A percentile compares a stretch with the other conserved stretches of the same genome.
These are phyloP conservation scores for Aspergillus carbonarius DNA, from an alignment of 2,329 filamentous ascomycete species.

Conservation along the genomic window DNA sequence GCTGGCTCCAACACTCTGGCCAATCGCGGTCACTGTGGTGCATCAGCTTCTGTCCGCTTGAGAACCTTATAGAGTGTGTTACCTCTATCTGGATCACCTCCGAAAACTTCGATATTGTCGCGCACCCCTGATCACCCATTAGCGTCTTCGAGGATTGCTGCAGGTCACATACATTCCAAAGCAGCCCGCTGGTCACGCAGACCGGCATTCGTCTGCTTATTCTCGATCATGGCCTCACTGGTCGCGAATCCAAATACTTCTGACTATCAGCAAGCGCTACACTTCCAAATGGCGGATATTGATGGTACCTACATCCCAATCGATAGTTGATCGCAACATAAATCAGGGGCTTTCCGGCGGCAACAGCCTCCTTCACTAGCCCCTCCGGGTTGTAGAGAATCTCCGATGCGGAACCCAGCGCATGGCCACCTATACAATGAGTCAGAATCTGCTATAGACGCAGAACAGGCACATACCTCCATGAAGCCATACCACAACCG, in stretches of 20 bases:
- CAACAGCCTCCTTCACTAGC: constrained; percentile 7
- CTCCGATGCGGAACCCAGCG: constrained; percentile 15
- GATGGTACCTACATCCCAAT: constrained; percentile 8
- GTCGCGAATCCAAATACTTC: constrained; percentile 20
- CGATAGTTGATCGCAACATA: constrained; percentile 20
- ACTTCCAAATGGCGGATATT: no score
- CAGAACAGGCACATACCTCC: constrained; percentile 7
- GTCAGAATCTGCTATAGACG: neutral
- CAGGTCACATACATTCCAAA: constrained; percentile 26
- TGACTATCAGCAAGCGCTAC: neutral
- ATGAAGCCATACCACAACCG: constrained; percentile 18
- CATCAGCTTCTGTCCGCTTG: neutral
- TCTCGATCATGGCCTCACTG: constrained; percentile 20
- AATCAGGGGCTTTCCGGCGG: constrained; percentile 12
- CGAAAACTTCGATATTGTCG: constrained; percentile 18
- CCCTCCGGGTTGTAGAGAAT: constrained; percentile 17
- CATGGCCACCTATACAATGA: constrained; percentile 14
- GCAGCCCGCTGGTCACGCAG: constrained; percentile 34
- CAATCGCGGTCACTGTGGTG: constrained; percentile 26
- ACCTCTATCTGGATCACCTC: constrained; percentile 19
- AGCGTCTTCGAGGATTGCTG: neutral
- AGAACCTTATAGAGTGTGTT: neutral
- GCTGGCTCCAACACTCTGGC: constrained; percentile 32
- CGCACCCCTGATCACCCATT: constrained; percentile 13
- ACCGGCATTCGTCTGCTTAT: constrained; percentile 29